These are phyloP conservation scores for Arthrobotrys conoides DNA, from an alignment of 2,329 filamentous ascomycete genomes.

Conservation along the genomic window DNA sequence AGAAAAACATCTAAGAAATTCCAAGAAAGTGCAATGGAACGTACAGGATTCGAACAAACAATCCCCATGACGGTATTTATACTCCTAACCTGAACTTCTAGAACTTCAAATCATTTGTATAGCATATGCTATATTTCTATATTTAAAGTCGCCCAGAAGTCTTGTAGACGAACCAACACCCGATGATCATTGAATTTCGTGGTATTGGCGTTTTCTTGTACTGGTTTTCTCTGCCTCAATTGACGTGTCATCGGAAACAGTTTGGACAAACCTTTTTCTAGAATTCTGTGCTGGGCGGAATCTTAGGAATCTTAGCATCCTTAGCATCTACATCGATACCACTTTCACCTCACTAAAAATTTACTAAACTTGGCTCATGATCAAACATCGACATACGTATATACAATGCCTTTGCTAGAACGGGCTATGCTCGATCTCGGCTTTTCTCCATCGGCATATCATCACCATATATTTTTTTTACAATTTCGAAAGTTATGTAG, in stretches of 20 bases:
- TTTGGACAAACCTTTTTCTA: not conserved
- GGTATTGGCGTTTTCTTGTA: conserved; percentile 27
- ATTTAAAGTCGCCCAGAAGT: conserved; percentile 16
- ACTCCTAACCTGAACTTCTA: not conserved
- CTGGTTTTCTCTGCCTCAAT: conserved; percentile 5
- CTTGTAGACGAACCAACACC: not conserved
- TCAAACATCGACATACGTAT: not conserved
- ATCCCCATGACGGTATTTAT: not conserved
- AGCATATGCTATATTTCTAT: conserved; percentile 3
- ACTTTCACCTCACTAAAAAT: not conserved
- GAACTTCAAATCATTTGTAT: not conserved
- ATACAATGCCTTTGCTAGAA: not conserved
- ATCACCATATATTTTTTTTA: not conserved
- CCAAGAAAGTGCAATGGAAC: conserved; percentile 21
- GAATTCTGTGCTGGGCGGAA: not conserved
- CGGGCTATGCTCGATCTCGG: not conserved
- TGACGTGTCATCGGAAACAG: conserved; percentile 27
- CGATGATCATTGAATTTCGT: not conserved
- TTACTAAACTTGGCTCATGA: not conserved
- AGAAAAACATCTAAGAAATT: not conserved
- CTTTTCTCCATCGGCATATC: not conserved
- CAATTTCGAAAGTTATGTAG: not conserved
- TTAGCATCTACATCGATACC: conserved; percentile 11
- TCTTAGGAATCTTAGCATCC: no score
- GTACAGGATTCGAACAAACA: conserved; percentile 13